Conservation (phyloP, 768 basidiomycete genomes). For the Cyathus striatus region DNA sequence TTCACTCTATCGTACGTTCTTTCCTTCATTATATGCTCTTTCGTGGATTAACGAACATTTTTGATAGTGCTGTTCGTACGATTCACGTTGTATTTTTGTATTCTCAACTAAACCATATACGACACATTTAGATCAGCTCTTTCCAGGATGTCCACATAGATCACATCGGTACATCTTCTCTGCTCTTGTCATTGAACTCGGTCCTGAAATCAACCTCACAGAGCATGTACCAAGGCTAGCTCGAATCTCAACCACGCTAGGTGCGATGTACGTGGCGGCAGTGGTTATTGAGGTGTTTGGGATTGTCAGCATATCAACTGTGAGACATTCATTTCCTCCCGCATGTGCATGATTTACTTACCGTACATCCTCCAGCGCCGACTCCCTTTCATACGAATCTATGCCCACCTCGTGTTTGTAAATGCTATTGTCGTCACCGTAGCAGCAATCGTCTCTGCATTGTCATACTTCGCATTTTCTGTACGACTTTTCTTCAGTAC, state of each 20-base stretch:
- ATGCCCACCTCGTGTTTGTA: slow-evolving; percentile 25
- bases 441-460: slow-evolving; percentile 27
- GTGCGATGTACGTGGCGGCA: slow-evolving; percentile 28
- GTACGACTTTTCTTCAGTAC: slow-evolving; percentile 16
- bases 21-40: background rate
- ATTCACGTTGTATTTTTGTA: background rate
- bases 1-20: slow-evolving; percentile 29
- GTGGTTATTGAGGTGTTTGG: slow-evolving; percentile 25
- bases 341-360: background rate
- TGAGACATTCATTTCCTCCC: slow-evolving; percentile 7
- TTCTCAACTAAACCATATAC: background rate
- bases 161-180: slow-evolving; percentile 14
- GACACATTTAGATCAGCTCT: slow-evolving; percentile 21
- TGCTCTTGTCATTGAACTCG: background rate
- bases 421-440: slow-evolving; percentile 28
- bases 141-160: slow-evolving; percentile 30
- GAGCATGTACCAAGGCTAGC: slow-evolving; percentile 23
- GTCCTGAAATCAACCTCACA: background rate
- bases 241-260: slow-evolving; percentile 30
- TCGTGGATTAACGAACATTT: background rate
- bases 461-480: slow-evolving; percentile 32
- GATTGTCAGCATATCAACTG: slow-evolving; percentile 22
- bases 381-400: slow-evolving; percentile 18
- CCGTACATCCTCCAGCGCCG: slow-evolving; percentile 15
- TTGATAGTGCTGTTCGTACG: slow-evolving; percentile 17